These are phyloP conservation scores for Silene coronaria DNA, from an alignment of 179 eudicot genomes.

Conservation along the genomic window DNA sequence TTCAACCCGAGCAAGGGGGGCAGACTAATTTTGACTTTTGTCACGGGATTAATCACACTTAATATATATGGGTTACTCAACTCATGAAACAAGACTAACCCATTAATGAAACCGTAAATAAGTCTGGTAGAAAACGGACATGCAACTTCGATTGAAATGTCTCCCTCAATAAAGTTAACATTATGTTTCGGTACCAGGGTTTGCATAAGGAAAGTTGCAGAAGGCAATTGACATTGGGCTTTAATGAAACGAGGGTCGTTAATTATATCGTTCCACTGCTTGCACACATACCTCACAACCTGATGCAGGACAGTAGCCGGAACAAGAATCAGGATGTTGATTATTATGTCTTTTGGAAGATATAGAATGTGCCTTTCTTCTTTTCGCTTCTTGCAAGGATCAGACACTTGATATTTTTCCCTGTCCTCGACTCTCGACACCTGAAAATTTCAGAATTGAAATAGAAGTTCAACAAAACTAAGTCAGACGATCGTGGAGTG, in stretches of 20 bases:
- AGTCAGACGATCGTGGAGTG: too few relatives aligned
- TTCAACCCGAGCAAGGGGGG: too few relatives aligned
- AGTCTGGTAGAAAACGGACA: neutral
- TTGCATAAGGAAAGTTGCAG: neutral
- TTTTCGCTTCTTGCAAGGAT: neutral
- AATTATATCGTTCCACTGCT: neutral
- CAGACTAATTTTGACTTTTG: too few relatives aligned
- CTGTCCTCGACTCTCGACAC: neutral
- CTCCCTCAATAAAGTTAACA: neutral
- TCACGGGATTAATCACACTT: neutral
- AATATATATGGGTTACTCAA: neutral
- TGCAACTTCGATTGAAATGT: neutral
- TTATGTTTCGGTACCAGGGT: neutral
- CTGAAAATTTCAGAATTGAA: neutral
- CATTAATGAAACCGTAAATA: neutral
- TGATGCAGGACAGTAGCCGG: constrained; percentile 1
- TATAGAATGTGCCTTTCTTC: neutral
- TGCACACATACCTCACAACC: constrained; percentile 4
- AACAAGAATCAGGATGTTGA: neutral
- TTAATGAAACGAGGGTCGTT: neutral
- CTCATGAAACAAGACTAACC: neutral
- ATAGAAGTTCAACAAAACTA: too few relatives aligned
- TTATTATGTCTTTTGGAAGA: constrained; percentile 6
- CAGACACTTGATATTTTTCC: neutral
- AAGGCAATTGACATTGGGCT: neutral